Conservation (phyloP, 768 basidiomycete species). For the Xerocomellus intermedius region DNA sequence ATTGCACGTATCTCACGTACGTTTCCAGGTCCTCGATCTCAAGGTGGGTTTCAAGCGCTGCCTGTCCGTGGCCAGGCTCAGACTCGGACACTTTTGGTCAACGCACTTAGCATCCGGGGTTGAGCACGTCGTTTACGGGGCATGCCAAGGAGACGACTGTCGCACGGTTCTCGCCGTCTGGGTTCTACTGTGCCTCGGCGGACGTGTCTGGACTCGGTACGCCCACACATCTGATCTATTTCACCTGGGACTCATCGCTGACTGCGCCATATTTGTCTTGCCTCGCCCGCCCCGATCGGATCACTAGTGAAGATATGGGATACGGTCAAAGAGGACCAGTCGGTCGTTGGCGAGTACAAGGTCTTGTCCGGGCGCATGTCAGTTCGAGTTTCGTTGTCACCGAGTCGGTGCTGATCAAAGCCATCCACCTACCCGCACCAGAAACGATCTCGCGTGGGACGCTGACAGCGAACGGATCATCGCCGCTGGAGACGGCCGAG, state of each 20-base stretch:
- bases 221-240: constrained; percentile 11
- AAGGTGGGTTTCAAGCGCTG: constrained; percentile 48
- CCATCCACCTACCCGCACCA: constrained; percentile 25
- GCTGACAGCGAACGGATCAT: constrained; percentile 96
- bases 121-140: constrained; percentile 67
- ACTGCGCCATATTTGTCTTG: not conserved
- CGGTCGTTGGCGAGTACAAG: constrained; percentile 78
- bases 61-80: not conserved
- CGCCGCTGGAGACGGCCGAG: constrained; percentile 88
- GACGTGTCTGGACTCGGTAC: constrained; percentile 79
- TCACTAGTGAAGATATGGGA: constrained; percentile 90
- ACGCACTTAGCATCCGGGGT: constrained; percentile 56
- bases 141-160: constrained; percentile 86
- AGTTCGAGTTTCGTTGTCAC: constrained; percentile 1
- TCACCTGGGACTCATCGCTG: not conserved
- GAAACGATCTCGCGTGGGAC: constrained; percentile 96
- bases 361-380: constrained; percentile 74
- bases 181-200: constrained; percentile 93
- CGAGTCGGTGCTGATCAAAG: not conserved
- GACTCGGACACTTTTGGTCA: not conserved
- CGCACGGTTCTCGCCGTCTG: constrained; percentile 88
- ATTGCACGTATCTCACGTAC: not conserved
- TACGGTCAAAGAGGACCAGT: constrained; percentile 78
- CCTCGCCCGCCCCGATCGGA: too few species aligned
- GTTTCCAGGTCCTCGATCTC: constrained; percentile 72